A percentile compares a stretch with the other conserved stretches of the same genome.
Conservation (phyloP, 768 basidiomycete genomes). For the Lactarius indigo region DNA sequence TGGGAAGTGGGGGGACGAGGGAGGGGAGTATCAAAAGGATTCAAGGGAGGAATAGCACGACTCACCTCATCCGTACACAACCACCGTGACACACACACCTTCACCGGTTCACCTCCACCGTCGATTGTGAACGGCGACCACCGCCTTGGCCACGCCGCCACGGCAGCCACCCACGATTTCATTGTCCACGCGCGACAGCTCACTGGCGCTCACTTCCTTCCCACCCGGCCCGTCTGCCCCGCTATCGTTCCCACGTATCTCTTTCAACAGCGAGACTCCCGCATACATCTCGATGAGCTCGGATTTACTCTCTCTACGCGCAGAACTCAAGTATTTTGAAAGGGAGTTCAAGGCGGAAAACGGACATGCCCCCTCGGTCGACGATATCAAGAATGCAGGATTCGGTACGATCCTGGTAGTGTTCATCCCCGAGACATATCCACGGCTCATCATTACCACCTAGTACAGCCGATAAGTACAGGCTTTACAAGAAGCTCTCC, state of each 20-base stretch:
- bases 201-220: not conserved
- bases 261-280: not conserved
- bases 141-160: not conserved
- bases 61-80: conserved; percentile 1
- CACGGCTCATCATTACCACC: conserved; percentile 22
- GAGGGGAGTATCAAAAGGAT: not conserved
- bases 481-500: conserved; percentile 71
- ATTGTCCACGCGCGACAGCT: not conserved
- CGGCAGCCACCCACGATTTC: not conserved
- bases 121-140: not conserved
- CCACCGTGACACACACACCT: not conserved
- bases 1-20: not conserved
- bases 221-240: not conserved
- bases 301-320: conserved; percentile 44
- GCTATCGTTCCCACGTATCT: conserved; percentile 12
- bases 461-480: conserved; percentile 70
- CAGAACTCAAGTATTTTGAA: conserved; percentile 79
- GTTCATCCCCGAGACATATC: conserved; percentile 12
- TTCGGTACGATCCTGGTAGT: conserved; percentile 50
- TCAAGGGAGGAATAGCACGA: not conserved
- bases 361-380: conserved; percentile 57
- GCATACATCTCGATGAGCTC: conserved; percentile 31
- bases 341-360: conserved; percentile 56
- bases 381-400: conserved; percentile 63
- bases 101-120: not conserved